Evolutionary conservation across 2,329 filamentous ascomycete species (phyloP), one percentile per base, ranked within the genome.

Genomic region (Lanzia echinophila): DNA sequence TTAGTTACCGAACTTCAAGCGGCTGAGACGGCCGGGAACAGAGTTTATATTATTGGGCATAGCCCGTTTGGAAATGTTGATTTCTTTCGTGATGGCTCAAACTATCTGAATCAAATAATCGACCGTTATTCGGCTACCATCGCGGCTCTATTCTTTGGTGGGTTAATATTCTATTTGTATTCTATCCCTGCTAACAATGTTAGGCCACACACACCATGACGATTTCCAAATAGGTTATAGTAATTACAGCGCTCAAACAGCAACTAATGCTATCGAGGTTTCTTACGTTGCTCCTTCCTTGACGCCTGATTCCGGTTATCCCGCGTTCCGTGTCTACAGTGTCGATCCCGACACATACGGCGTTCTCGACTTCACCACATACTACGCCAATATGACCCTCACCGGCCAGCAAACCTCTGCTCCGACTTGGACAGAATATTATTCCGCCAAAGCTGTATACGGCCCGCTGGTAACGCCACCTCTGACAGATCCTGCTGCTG

Each of bases 391-490:
- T 17, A 58, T 67, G 7, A 57, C 60, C 34, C 66, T 68, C 64
- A 53, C 65, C 58, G 39, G 39, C 7, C 39, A 42, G 22, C 20
- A 46, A 33, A 28, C 53, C 10, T 43, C 53, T 17, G 65, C 60
- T 8, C 67, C 68, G 1, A 51, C 54, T 1, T 70, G 67, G 68
- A 54, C 60, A 28, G 54, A 58, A 41, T 61, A 62, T 47, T 68
- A 68, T 51, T 65, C 61, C 8, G 65, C 62, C 4, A 68, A 67
- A 38, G 66, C 63, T 28, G 55, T 60, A 5, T 70, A 70, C 39
- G 65, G 65, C 12, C 33, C 59, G 12, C 53, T 65, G 2, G 65
- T 78, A 13, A 63, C 56, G 31, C 73, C 76, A 36, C 71, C 75
- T 1, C 58, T 75, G 17, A 66, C 65, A 10, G 70, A 70, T 3